Base-by-base conservation (phyloP, 176 grass and related monocot species). In the Zizania latifolia region DNA sequence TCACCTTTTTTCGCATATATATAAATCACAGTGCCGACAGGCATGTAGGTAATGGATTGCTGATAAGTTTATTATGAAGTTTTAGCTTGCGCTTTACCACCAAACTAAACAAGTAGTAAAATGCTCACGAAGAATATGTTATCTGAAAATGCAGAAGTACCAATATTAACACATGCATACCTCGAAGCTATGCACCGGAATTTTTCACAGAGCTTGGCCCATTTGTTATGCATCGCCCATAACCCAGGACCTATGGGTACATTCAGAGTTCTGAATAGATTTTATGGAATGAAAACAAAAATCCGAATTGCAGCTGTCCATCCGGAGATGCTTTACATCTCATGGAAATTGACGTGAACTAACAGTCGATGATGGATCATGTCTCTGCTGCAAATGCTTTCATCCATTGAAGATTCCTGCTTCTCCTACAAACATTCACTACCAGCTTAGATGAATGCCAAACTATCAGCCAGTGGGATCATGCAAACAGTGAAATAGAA, bases 371-470 rank as follows among this genome's bases (percentile, higher is more conserved):
- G 74, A 83, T 57, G 69, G 63, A 78, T 70, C 16, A 72, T 68
- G 38, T 81, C 50, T 79, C 55, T 63, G 51, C 86, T 79, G 29
- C 21, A 61, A 64, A 70, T 43, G 59, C 43, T 88, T 65, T 51
- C 22, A 29, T 44, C 40, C 32, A 59, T 69, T 77, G 66, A 56
- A 65, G 64, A 84, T 80, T 92, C 78, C 65, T 59, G 31, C 77
- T 27, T 65, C 75, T 62, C 62, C 79, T 59, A 62, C 55, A 68
- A 31, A 35, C 77, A 72, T 77, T 77, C 55, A 81, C 67, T 82
- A 71, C 28, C 36, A 61, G 73, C 45, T 90, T 79, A 65, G 68
- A 45, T 74, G 36, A 56, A 60, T 5, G 14, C 12, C 58, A 50
- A 13, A 61, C 46, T 36, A 59, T 59, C 64, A 70, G 41, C 8